These are phyloP conservation scores for Vigna reflexopilosa DNA, from an alignment of 306 rosid genomes.

Conservation along the genomic window DNA sequence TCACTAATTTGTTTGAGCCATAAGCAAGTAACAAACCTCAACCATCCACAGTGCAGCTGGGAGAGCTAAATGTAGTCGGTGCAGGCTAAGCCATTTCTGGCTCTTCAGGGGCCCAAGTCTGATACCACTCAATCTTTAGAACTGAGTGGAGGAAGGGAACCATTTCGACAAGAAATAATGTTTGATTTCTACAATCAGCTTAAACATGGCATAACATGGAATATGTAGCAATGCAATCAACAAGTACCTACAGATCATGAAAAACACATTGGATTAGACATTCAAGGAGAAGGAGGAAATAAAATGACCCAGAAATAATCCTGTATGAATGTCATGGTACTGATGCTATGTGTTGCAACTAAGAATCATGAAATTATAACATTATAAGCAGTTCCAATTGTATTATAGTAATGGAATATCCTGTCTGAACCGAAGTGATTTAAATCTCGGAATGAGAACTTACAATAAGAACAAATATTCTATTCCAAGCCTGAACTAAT, in stretches of 20 bases:
- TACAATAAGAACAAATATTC: neutral
- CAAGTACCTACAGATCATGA: constrained; percentile 51
- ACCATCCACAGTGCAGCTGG: constrained; percentile 7
- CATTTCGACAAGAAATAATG: constrained; percentile 48
- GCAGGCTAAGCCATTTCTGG: neutral
- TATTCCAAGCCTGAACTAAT: too few species aligned
- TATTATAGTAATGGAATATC: neutral
- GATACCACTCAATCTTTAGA: constrained; percentile 37
- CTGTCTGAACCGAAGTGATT: neutral
- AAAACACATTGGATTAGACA: constrained; percentile 29
- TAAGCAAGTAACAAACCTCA: constrained; percentile 18
- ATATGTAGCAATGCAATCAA: constrained; percentile 51
- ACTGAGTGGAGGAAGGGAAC: constrained; percentile 52
- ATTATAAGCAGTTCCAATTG: neutral
- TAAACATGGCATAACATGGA: constrained; percentile 59
- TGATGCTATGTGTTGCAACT: neutral
- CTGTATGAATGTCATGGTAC: neutral
- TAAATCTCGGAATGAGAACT: neutral
- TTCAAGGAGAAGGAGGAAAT: neutral
- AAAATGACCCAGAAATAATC: neutral
- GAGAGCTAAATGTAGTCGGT: constrained; percentile 27
- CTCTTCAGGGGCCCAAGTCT: neutral
- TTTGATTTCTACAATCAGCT: constrained; percentile 49
- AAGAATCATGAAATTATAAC: too few species aligned
- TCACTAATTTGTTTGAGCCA: constrained; percentile 20